A percentile compares a stretch with the other conserved stretches of the same genome.
Conservation (phyloP, 306 rosid genomes). For the Vigna nakashimae region DNA sequence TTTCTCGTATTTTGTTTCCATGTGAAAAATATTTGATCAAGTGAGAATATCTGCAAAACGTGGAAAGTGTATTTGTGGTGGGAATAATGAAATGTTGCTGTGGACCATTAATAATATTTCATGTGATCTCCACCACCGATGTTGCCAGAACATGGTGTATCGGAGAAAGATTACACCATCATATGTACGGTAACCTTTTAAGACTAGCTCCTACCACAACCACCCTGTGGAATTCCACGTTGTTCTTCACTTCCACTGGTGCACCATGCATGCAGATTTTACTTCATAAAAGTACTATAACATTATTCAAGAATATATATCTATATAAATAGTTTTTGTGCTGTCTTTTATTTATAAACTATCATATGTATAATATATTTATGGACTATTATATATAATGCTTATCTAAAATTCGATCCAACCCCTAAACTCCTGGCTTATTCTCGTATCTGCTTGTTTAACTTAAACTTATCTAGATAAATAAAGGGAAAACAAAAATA, state of each 20-base stretch:
- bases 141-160: neutral
- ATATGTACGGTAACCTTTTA: neutral
- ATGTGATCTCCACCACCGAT: neutral
- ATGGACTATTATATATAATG: too few relatives aligned
- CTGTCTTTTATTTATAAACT: too few relatives aligned
- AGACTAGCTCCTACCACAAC: neutral
- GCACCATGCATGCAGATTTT: neutral
- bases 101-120: too few relatives aligned
- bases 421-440: neutral
- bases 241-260: neutral
- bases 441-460: neutral
- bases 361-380: too few relatives aligned
- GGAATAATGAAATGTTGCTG: too few relatives aligned
- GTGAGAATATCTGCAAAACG: too few relatives aligned
- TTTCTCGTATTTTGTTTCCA: neutral
- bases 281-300: neutral
- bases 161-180: neutral
- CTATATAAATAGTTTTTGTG: too few relatives aligned
- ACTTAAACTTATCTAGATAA: neutral
- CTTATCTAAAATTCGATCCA: too few relatives aligned
- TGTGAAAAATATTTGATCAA: neutral
- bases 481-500: neutral
- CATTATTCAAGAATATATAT: neutral
- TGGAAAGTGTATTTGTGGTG: too few relatives aligned
- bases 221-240: neutral